phyloP scores from a whole-genome alignment of 208 protist species.

The Trypanosomatidae sp. region DNA sequence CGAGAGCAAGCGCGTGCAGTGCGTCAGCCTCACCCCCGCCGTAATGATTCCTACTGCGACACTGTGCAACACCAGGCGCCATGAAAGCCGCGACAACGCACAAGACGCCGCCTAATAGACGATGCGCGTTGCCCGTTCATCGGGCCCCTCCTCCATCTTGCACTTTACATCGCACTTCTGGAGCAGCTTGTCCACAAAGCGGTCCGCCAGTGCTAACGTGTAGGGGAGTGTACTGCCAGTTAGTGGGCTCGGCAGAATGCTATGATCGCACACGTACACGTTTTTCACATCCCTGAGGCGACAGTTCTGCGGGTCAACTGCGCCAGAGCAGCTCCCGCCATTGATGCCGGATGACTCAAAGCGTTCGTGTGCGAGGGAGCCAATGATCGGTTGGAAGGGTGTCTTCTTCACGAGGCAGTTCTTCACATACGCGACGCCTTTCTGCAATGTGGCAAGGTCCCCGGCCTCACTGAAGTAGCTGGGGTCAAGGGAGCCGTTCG shows the following conservation, averaged over 20 bases:
- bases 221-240: slow-evolving; percentile 63
- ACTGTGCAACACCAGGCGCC: background rate
- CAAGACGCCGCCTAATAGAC: slow-evolving; percentile 43
- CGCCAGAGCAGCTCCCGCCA: slow-evolving; percentile 55
- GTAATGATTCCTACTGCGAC: background rate
- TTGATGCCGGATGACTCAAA: slow-evolving; percentile 69
- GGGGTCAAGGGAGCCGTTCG: slow-evolving; percentile 63
- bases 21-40: background rate
- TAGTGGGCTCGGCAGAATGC: slow-evolving; percentile 56
- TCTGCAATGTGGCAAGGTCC: slow-evolving; percentile 47
- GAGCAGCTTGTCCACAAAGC: slow-evolving; percentile 63
- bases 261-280: slow-evolving; percentile 79
- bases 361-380: slow-evolving; percentile 43
- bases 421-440: slow-evolving; percentile 61
- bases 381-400: slow-evolving; percentile 44
- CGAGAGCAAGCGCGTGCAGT: background rate
- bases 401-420: slow-evolving; percentile 44
- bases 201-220: slow-evolving; percentile 64
- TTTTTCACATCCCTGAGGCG: slow-evolving; percentile 55
- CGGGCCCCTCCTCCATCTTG: slow-evolving; percentile 39
- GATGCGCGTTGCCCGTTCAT: slow-evolving; percentile 43
- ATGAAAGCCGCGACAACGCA: background rate
- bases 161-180: slow-evolving; percentile 36
- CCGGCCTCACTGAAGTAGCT: slow-evolving; percentile 55
- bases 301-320: slow-evolving; percentile 56